Evolutionary conservation across 2,329 filamentous ascomycete species (phyloP), one percentile per base, ranked within the genome.

Genomic region (Dothistroma pini): DNA sequence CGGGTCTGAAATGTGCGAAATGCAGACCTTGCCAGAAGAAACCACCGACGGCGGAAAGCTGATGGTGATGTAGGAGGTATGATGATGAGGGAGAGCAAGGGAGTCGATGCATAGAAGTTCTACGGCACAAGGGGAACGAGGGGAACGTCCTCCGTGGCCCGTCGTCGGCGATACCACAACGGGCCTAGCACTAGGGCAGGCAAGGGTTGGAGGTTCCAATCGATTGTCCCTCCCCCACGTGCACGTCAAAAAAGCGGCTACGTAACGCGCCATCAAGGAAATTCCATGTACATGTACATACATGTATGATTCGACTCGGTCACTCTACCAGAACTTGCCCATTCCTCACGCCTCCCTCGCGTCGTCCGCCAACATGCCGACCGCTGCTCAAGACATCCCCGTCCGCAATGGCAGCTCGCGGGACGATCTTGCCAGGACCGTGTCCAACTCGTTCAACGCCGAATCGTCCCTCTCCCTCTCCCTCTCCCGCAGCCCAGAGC

Each of bases 401-500:
- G 62, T 66, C 22, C 70, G 71, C 58, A 69, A 68, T 57, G 68
- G 65, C 62, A 60, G 63, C 60, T 47, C 51, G 29, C 50, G 59
- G 56, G 58, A 63, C 53, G 38, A 62, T 6, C 66, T 70, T 38
- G 56, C 61, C 38, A 64, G 70, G 44, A 68, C 71, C 50, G 75
- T 77, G 53, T 75, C 74, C 55, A 76, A 73, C 69, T 75, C 72
- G 31, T 75, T 67, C 59, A 68, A 66, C 50, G 63, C 67, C 50
- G 56, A 81, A 74, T 79, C 87, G 72, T 86, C 84, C 72, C 79
- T 92, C 64, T 92, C 89, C 34, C 86, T 85, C 53, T 86, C 84
- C 72, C 79, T 92, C 64, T 92, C 89, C 34, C 86, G 85, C 53
- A 95, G 91, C 57, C 92, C 93, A 31, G 84, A 82, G 52, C 81